These are phyloP conservation scores for Malassezia restricta DNA, from an alignment of 1,284 basidiomycete species.

Conservation along the genomic window DNA sequence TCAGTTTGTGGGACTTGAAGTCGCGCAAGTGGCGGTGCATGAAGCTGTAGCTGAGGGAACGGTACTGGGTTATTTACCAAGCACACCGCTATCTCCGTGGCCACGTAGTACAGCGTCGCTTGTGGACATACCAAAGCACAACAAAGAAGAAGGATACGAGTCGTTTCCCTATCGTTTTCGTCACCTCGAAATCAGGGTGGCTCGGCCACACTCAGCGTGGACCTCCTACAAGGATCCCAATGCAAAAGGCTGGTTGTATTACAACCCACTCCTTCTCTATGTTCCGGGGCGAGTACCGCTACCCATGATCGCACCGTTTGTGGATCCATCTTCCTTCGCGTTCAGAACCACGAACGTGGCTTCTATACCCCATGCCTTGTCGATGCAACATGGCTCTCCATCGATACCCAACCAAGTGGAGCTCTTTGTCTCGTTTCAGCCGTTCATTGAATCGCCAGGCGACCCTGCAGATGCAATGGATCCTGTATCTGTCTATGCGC, in stretches of 20 bases:
- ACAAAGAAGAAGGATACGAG: slow-evolving; percentile 17
- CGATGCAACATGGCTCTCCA: neutral
- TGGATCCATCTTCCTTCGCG: neutral
- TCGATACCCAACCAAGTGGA: slow-evolving; percentile 18
- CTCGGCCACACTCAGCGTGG: slow-evolving; percentile 23
- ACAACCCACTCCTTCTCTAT: slow-evolving; percentile 28
- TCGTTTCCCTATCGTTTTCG: slow-evolving; percentile 30
- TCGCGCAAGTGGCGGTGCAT: slow-evolving; percentile 14
- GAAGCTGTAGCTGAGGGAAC: slow-evolving; percentile 24
- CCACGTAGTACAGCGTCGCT: slow-evolving; percentile 23
- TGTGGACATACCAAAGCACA: slow-evolving; percentile 19
- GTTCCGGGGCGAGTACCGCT: neutral
- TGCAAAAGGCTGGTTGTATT: slow-evolving; percentile 28
- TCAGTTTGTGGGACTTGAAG: slow-evolving; percentile 30
- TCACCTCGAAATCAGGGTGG: slow-evolving; percentile 27
- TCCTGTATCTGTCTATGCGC: slow-evolving; percentile 23
- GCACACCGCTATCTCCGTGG: slow-evolving; percentile 14
- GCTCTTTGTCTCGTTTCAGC: slow-evolving; percentile 26
- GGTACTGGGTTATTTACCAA: slow-evolving; percentile 22
- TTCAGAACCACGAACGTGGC: neutral
- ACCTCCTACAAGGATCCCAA: slow-evolving; percentile 22
- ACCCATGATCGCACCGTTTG: neutral
- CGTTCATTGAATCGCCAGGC: slow-evolving; percentile 29
- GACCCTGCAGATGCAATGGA: slow-evolving; percentile 33
- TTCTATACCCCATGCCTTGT: neutral